Conservation (phyloP, 306 rosid genomes). For the Cyamopsis tetragonoloba region DNA sequence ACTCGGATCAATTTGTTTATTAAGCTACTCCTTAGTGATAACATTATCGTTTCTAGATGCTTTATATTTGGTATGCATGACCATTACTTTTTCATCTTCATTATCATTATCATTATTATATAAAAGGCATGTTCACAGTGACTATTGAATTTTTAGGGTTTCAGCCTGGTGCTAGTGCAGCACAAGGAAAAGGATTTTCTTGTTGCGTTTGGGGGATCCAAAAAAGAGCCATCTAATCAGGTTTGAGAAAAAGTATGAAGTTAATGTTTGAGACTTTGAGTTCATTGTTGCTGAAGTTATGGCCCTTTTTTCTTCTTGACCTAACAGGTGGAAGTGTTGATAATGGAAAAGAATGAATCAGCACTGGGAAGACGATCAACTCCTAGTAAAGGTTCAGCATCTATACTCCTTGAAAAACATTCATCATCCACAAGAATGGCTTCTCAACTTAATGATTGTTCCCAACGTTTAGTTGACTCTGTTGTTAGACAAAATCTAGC, state of each 20-base stretch:
- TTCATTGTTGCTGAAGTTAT: constrained; percentile 2
- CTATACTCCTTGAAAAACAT: constrained; percentile 45
- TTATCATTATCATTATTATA: no score
- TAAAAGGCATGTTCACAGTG: not conserved
- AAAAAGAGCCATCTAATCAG: constrained; percentile 90
- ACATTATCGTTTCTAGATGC: constrained; percentile 6
- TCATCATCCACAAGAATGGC: constrained; percentile 51
- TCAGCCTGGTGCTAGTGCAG: constrained; percentile 77
- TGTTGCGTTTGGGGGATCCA: constrained; percentile 93
- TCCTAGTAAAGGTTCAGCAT: constrained; percentile 50
- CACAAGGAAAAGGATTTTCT: constrained; percentile 91
- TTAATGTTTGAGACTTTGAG: not conserved
- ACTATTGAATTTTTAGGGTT: constrained; percentile 55
- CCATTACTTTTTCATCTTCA: constrained; percentile 18
- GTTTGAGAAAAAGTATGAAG: constrained; percentile 33
- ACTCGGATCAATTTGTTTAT: not conserved
- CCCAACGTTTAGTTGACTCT: constrained; percentile 58
- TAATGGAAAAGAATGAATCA: constrained; percentile 63
- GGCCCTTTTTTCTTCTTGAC: not conserved
- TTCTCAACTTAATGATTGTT: constrained; percentile 56
- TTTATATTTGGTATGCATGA: constrained; percentile 11
- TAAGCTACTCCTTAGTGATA: not conserved
- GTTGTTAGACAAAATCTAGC: constrained; percentile 71
- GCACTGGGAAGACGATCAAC: constrained; percentile 44
- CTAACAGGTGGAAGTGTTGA: constrained; percentile 72